Evolutionary conservation across 129 eudicot genomes (phyloP).

Genomic region (sunflower (Helianthus annuus)): HanXRQr2.0-SUNRISE NC_035446.2:134519743-134520242

Average conservation of each 20-base stretch:
- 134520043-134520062: not conserved
- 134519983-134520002: not conserved
- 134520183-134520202: conserved; percentile 1
- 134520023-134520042: not conserved
- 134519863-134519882: conserved; percentile 30
- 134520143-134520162: not conserved
- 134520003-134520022: too few relatives aligned
- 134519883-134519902: conserved; percentile 20
- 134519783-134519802: conserved; percentile 25
- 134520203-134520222: conserved; percentile 5
- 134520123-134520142: too few relatives aligned
- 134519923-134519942: conserved; percentile 18
- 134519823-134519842: conserved; percentile 21
- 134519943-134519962: conserved; percentile 20
- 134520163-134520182: not conserved
- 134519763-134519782: conserved; percentile 43
- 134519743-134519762: conserved; percentile 19
- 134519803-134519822: conserved; percentile 3
- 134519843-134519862: conserved; percentile 32
- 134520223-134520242: not conserved
- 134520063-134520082: not conserved
- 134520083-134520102: not conserved
- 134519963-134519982: conserved; percentile 18
- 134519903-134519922: conserved; percentile 19
- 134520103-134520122: too few relatives aligned